phyloP scores from a whole-genome alignment of 371 early-diverging fungal genomes.

The Chytridium lagenaria region DNA sequence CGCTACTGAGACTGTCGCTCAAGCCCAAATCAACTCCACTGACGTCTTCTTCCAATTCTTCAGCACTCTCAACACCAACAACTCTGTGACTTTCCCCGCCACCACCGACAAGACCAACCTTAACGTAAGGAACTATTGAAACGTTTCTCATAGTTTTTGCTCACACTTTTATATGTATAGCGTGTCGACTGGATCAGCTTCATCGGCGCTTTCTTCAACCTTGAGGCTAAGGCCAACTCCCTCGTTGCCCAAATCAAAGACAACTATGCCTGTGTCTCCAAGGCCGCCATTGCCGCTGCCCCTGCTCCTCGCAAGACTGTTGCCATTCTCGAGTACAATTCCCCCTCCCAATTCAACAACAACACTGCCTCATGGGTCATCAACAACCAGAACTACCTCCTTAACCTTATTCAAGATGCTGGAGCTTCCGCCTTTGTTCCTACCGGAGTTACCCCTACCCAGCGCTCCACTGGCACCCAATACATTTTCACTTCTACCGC shows the following conservation, averaged over 20 bases:
- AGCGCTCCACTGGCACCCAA: not conserved
- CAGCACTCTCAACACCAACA: constrained; percentile 19
- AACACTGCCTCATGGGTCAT: constrained; percentile 26
- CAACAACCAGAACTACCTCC: constrained; percentile 21
- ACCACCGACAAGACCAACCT: constrained; percentile 31
- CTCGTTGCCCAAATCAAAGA: constrained; percentile 19
- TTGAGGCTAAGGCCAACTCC: constrained; percentile 36
- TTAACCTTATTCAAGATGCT: constrained; percentile 24
- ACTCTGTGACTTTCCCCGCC: constrained; percentile 37
- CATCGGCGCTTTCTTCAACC: constrained; percentile 42
- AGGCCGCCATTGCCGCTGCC: constrained; percentile 25
- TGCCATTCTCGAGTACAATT: constrained; percentile 28
- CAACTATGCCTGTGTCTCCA: constrained; percentile 30
- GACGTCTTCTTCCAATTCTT: constrained; percentile 22
- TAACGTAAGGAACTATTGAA: constrained; percentile 6
- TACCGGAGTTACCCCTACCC: not conserved
- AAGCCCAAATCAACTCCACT: constrained; percentile 10
- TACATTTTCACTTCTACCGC: constrained; percentile 14
- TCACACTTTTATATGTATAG: not conserved
- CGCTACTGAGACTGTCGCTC: constrained; percentile 6
- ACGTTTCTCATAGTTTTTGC: not conserved
- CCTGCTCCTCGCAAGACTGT: constrained; percentile 11
- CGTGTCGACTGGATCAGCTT: constrained; percentile 39
- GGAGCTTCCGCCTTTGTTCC: constrained; percentile 21
- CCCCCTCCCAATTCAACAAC: constrained; percentile 20